These are phyloP conservation scores for Macrocybe gigantea DNA, from an alignment of 768 basidiomycete species.

Conservation along the genomic window DNA sequence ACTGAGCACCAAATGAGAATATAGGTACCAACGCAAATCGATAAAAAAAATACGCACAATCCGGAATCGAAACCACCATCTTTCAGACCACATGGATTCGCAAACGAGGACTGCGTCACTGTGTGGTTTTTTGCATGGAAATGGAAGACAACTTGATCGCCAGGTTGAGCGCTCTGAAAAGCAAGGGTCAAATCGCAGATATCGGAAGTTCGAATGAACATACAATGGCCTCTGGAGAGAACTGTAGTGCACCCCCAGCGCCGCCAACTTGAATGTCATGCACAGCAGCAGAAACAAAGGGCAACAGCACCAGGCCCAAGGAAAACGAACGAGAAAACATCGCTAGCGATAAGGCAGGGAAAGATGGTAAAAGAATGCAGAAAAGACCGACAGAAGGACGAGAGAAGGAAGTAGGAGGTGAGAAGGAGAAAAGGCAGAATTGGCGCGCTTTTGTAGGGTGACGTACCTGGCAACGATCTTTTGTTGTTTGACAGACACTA, in stretches of 20 bases:
- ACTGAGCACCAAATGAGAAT: conserved; percentile 20
- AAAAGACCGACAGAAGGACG: conserved; percentile 20
- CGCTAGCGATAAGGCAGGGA: conserved; percentile 26
- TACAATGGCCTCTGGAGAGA: conserved; percentile 50
- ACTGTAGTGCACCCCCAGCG: conserved; percentile 33
- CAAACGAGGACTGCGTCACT: conserved; percentile 46
- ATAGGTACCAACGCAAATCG: conserved; percentile 2
- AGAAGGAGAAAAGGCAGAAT: conserved; percentile 6
- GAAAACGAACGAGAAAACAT: conserved; percentile 38
- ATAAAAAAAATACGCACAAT: conserved; percentile 35
- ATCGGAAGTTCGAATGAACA: conserved; percentile 11
- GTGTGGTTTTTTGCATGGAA: conserved; percentile 56
- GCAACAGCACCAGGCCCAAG: conserved; percentile 43
- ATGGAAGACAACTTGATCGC: conserved; percentile 58
- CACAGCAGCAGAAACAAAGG: conserved; percentile 43
- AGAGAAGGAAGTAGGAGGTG: conserved; percentile 15
- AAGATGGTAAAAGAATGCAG: conserved; percentile 12
- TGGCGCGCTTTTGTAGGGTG: conserved; percentile 6
- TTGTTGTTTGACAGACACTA: not conserved
- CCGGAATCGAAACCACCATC: conserved; percentile 51
- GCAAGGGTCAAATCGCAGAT: not conserved
- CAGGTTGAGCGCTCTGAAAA: conserved; percentile 36
- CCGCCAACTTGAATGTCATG: conserved; percentile 52
- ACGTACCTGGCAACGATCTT: conserved; percentile 7
- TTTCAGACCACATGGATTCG: conserved; percentile 45